Evolutionary conservation across 768 basidiomycete species (phyloP).

Genomic region (Collybia nuda): DNA sequence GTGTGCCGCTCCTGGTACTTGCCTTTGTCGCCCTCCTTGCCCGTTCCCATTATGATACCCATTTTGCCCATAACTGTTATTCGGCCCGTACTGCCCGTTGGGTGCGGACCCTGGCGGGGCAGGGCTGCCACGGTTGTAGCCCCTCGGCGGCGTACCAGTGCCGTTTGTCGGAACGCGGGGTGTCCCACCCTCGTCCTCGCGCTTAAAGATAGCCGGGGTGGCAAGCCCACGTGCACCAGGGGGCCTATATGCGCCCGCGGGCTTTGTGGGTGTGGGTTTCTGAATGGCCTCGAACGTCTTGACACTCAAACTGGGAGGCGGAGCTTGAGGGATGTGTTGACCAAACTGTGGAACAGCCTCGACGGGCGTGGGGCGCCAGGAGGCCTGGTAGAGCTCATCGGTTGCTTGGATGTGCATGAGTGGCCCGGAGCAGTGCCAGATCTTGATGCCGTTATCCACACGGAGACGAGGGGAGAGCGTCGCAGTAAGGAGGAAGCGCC

Average conservation of each 20-base stretch:
- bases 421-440: conserved; percentile 90
- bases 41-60: conserved; percentile 31
- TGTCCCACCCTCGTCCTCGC: conserved; percentile 86
- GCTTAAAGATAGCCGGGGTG: conserved; percentile 86
- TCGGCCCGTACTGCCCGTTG: conserved; percentile 24
- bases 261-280: conserved; percentile 59
- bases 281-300: conserved; percentile 42
- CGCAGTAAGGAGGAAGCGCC: conserved; percentile 89
- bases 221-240: conserved; percentile 90
- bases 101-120: conserved; percentile 46
- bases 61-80: conserved; percentile 31
- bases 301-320: conserved; percentile 62
- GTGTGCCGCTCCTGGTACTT: conserved; percentile 74
- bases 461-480: conserved; percentile 94
- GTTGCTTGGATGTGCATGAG: conserved; percentile 80
- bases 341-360: conserved; percentile 72
- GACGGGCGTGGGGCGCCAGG: conserved; percentile 76
- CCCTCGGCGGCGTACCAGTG: conserved; percentile 61
- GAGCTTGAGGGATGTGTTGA: conserved; percentile 63
- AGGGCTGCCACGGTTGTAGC: conserved; percentile 53
- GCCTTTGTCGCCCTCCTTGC: conserved; percentile 41
- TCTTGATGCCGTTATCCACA: conserved; percentile 96
- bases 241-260: conserved; percentile 89
- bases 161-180: conserved; percentile 47
- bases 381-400: conserved; percentile 89